A percentile compares a stretch with the other conserved stretches of the same genome.
Evolutionary conservation across 768 basidiomycete genomes (phyloP).

Genomic region (Rhizopogon sp.): DNA sequence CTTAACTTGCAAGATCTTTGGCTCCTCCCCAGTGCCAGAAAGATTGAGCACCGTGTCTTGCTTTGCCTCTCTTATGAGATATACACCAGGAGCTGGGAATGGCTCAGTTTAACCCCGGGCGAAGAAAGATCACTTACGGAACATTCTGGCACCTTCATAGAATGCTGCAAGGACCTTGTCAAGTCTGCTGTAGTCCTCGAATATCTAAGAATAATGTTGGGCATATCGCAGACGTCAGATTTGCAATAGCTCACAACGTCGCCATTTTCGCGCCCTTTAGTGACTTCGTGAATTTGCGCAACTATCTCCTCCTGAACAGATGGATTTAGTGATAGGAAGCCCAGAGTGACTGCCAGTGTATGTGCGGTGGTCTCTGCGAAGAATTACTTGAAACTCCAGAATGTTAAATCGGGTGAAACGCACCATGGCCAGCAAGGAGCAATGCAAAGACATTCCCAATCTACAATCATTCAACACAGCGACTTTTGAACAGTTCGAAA

Average conservation of each 20-base stretch:
- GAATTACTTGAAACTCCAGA: background rate
- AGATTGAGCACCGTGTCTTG: slow-evolving; percentile 21
- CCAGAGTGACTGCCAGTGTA: slow-evolving; percentile 28
- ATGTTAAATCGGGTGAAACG: slow-evolving; percentile 1
- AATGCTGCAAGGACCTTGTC: slow-evolving; percentile 25
- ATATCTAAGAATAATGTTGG: slow-evolving; percentile 2
- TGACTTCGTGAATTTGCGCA: slow-evolving; percentile 22
- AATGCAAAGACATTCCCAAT: slow-evolving; percentile 50
- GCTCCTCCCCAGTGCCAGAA: slow-evolving; percentile 8
- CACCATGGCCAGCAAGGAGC: slow-evolving; percentile 57
- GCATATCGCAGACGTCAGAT: background rate
- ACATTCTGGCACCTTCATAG: slow-evolving; percentile 30
- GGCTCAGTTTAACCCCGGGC: background rate
- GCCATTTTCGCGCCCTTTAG: slow-evolving; percentile 12
- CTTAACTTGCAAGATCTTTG: slow-evolving; percentile 14
- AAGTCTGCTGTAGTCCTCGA: slow-evolving; percentile 23
- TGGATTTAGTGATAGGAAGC: slow-evolving; percentile 23
- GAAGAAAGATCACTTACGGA: slow-evolving; percentile 18
- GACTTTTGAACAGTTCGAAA: too few species aligned
- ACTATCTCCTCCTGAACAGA: slow-evolving; percentile 28
- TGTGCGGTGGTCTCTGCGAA: slow-evolving; percentile 29
- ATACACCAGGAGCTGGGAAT: slow-evolving; percentile 21
- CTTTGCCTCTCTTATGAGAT: slow-evolving; percentile 24
- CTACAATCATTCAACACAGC: slow-evolving; percentile 14
- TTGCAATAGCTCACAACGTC: slow-evolving; percentile 10